Evolutionary conservation across 2,329 filamentous ascomycete genomes (phyloP).

Genomic region (Colletotrichum sp.): DNA sequence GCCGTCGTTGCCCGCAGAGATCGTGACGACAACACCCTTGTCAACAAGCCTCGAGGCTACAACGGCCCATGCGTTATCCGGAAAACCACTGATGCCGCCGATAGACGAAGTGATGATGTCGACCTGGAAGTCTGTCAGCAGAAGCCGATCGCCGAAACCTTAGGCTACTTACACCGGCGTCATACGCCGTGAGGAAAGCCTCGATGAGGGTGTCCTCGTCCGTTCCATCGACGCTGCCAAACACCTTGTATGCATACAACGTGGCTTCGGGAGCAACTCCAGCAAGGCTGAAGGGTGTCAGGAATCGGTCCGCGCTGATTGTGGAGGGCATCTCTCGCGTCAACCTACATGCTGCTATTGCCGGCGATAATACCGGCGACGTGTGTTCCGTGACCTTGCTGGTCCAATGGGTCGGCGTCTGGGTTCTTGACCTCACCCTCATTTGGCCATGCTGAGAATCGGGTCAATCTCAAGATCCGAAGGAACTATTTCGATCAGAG

Average conservation of each 20-base stretch:
- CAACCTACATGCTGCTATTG: slow-evolving; percentile 5
- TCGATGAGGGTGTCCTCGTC: slow-evolving; percentile 20
- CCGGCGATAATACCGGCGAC: slow-evolving; percentile 32
- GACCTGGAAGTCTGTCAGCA: not conserved
- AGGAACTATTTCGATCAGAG: slow-evolving; percentile 15
- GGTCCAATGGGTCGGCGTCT: slow-evolving; percentile 38
- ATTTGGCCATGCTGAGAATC: slow-evolving; percentile 19
- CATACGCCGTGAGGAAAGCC: slow-evolving; percentile 13
- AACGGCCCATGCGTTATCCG: slow-evolving; percentile 32
- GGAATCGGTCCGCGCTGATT: not conserved
- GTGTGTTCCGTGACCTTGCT: slow-evolving; percentile 40
- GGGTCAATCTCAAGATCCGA: not conserved
- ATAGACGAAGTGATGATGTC: slow-evolving; percentile 30
- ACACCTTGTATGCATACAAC: slow-evolving; percentile 16
- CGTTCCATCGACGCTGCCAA: slow-evolving; percentile 7
- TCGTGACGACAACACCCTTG: slow-evolving; percentile 42
- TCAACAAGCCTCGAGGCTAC: slow-evolving; percentile 45
- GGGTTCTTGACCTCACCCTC: slow-evolving; percentile 27
- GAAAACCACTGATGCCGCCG: slow-evolving; percentile 22
- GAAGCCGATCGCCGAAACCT: not conserved
- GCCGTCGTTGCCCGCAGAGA: slow-evolving; percentile 51
- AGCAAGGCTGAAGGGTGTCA: not conserved
- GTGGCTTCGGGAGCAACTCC: slow-evolving; percentile 14
- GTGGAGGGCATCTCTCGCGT: not conserved
- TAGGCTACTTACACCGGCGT: slow-evolving; percentile 5